These are phyloP conservation scores for Trypanosoma rangeli DNA, from an alignment of 208 protist genomes.

Conservation along the genomic window DNA sequence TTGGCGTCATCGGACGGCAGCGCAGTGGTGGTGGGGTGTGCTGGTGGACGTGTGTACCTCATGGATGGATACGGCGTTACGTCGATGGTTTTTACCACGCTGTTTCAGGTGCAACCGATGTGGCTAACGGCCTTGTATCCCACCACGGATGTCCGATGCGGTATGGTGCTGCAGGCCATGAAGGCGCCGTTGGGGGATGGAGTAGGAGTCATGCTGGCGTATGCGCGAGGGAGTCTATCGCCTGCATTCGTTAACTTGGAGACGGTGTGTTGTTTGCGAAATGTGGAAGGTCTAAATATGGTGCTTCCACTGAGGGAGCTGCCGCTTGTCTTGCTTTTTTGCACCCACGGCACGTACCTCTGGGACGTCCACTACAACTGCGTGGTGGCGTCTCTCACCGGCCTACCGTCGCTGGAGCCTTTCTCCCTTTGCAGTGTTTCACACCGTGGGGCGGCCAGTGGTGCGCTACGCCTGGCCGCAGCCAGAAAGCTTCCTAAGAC, in stretches of 20 bases:
- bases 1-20: constrained; percentile 7
- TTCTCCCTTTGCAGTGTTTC: neutral
- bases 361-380: constrained; percentile 30
- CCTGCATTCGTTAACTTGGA: constrained; percentile 6
- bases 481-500: neutral
- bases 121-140: neutral
- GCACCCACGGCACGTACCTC: constrained; percentile 15
- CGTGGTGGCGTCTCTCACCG: constrained; percentile 14
- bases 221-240: constrained; percentile 5
- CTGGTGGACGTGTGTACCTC: constrained; percentile 19
- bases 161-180: neutral
- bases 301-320: constrained; percentile 18
- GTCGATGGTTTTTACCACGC: constrained; percentile 7
- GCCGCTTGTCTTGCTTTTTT: constrained; percentile 23
- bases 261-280: constrained; percentile 10
- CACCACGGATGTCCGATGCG: neutral
- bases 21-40: constrained; percentile 16
- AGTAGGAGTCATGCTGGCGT: constrained; percentile 3
- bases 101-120: neutral
- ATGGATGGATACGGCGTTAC: constrained; percentile 21
- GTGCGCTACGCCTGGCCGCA: neutral
- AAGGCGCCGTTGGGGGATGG: neutral
- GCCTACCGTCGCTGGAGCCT: constrained; percentile 19
- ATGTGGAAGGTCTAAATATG: constrained; percentile 8
- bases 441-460: neutral